Conservation (phyloP, 768 basidiomycete species). For the Calocera viscosa region DNA sequence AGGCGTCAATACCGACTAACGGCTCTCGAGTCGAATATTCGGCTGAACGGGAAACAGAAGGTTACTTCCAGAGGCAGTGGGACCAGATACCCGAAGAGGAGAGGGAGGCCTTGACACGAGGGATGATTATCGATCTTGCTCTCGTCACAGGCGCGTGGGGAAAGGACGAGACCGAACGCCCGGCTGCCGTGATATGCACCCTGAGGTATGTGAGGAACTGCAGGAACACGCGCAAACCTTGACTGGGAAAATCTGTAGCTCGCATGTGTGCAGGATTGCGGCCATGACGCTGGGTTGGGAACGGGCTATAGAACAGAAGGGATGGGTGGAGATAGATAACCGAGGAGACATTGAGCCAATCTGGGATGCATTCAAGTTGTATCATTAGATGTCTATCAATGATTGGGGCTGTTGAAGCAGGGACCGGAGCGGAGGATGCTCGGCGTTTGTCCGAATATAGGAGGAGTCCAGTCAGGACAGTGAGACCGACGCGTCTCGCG, state of each 20-base stretch:
- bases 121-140: constrained; percentile 58
- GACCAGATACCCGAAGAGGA: constrained; percentile 24
- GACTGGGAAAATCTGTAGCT: constrained; percentile 33
- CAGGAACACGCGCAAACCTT: neutral
- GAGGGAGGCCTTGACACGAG: constrained; percentile 42
- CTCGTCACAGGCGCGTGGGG: constrained; percentile 52
- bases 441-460: neutral
- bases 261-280: constrained; percentile 46
- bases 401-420: neutral
- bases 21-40: constrained; percentile 30
- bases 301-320: constrained; percentile 39
- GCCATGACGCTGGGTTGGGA: constrained; percentile 55
- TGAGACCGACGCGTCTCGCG: constrained; percentile 6
- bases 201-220: constrained; percentile 32
- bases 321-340: constrained; percentile 58
- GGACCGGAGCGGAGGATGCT: neutral
- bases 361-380: constrained; percentile 49
- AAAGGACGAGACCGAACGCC: constrained; percentile 32
- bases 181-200: constrained; percentile 45
- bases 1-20: constrained; percentile 29
- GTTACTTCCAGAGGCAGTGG: constrained; percentile 29
- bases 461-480: neutral
- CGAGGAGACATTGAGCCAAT: constrained; percentile 42
- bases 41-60: constrained; percentile 5
- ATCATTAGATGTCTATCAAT: neutral